phyloP scores from a whole-genome alignment of 176 grass and related monocot species.

The Phoenix roebelenii region DNA sequence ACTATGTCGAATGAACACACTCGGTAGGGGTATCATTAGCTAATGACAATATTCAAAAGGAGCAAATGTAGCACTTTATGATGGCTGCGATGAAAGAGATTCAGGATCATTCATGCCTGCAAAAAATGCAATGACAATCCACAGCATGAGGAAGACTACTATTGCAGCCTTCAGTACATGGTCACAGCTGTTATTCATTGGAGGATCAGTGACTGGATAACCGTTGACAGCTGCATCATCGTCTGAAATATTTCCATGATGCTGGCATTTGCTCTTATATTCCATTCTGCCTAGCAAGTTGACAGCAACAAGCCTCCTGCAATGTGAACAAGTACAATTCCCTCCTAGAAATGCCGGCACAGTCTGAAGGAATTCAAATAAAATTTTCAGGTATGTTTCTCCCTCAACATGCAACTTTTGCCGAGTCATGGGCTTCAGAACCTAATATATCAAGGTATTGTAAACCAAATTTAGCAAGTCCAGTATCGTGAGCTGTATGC shows the following conservation, averaged over 20 bases:
- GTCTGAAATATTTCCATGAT: constrained; percentile 13
- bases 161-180: constrained; percentile 53
- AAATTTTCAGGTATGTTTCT: constrained; percentile 60
- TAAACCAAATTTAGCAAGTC: not conserved
- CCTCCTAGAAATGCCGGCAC: constrained; percentile 67
- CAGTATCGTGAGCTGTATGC: no score
- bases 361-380: constrained; percentile 51
- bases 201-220: constrained; percentile 31
- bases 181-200: constrained; percentile 38
- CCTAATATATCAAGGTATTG: constrained; percentile 21
- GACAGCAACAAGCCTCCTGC: constrained; percentile 32
- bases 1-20: not conserved
- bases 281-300: constrained; percentile 20
- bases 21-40: not conserved
- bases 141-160: constrained; percentile 66
- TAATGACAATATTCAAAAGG: not conserved
- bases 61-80: not conserved
- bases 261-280: constrained; percentile 34
- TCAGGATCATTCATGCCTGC: constrained; percentile 65
- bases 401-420: constrained; percentile 75
- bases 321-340: constrained; percentile 61
- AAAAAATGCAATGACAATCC: constrained; percentile 56
- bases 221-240: constrained; percentile 14
- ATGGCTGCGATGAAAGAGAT: constrained; percentile 7
- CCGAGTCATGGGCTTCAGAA: constrained; percentile 64